Evolutionary conservation across 2,329 filamentous ascomycete genomes (phyloP).

Genomic region (Pseudocercospora musae): DNA sequence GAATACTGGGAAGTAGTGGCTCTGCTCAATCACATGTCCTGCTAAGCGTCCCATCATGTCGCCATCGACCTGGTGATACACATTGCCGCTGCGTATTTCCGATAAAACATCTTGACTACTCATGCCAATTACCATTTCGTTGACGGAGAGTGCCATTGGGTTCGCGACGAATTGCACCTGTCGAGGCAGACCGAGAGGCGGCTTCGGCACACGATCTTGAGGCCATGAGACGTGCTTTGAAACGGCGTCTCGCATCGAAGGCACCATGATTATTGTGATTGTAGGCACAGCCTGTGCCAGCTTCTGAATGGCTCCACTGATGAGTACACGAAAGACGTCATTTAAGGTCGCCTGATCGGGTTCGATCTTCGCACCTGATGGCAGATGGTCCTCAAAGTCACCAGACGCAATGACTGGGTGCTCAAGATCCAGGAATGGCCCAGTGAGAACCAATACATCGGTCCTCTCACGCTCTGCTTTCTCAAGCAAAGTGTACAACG

Average conservation of each 20-base stretch:
- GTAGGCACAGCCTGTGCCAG: slow-evolving; percentile 69
- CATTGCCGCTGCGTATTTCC: slow-evolving; percentile 55
- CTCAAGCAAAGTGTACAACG: slow-evolving; percentile 75
- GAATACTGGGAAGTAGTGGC: slow-evolving; percentile 87
- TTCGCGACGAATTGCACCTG: slow-evolving; percentile 77
- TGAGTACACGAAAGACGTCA: slow-evolving; percentile 77
- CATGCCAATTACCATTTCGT: slow-evolving; percentile 79
- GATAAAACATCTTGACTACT: slow-evolving; percentile 80
- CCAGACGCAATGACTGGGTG: slow-evolving; percentile 75
- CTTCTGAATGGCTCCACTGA: slow-evolving; percentile 68
- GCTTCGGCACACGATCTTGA: slow-evolving; percentile 65
- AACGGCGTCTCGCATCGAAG: slow-evolving; percentile 77
- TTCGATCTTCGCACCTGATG: slow-evolving; percentile 37
- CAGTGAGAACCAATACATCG: slow-evolving; percentile 75
- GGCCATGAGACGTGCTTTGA: slow-evolving; percentile 86
- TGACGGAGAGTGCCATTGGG: slow-evolving; percentile 82
- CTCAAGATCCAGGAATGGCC: slow-evolving; percentile 87
- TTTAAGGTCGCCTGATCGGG: slow-evolving; percentile 75
- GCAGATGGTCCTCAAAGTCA: slow-evolving; percentile 43
- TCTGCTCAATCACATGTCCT: slow-evolving; percentile 78
- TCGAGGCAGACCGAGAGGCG: slow-evolving; percentile 75
- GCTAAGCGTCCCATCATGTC: slow-evolving; percentile 69
- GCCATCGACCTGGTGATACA: slow-evolving; percentile 81
- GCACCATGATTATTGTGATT: slow-evolving; percentile 77
- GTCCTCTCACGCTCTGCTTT: slow-evolving; percentile 71